A percentile compares a stretch with the other conserved stretches of the same genome.
These are phyloP conservation scores for Juglanconis sp. DNA, from an alignment of 2,329 filamentous ascomycete genomes.

Conservation along the genomic window DNA sequence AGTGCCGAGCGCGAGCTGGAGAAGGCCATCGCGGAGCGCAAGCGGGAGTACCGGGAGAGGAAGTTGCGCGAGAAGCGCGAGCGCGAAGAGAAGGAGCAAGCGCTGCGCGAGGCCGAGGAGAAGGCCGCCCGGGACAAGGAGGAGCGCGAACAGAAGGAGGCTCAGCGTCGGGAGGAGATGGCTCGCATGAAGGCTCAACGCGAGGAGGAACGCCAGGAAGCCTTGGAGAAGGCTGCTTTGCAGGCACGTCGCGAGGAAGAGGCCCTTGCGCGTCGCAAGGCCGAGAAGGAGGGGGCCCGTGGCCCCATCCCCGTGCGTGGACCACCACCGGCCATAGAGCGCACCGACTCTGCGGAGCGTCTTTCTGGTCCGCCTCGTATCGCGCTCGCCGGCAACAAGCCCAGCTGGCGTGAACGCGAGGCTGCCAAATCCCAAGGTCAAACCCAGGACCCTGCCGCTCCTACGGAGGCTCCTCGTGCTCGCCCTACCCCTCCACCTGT, in stretches of 20 bases:
- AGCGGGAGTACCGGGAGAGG: conserved; percentile 83
- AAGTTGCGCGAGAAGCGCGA: conserved; percentile 80
- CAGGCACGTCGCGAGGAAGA: conserved; percentile 87
- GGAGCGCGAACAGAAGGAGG: conserved; percentile 75
- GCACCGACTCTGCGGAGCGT: conserved; percentile 43
- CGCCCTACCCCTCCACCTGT: conserved; percentile 24
- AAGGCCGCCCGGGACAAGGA: conserved; percentile 76
- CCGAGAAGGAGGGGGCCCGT: conserved; percentile 54
- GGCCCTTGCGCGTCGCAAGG: conserved; percentile 71
- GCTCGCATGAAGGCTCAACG: conserved; percentile 64
- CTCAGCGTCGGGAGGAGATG: conserved; percentile 72
- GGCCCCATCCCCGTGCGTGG: conserved; percentile 30
- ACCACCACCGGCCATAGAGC: conserved; percentile 32
- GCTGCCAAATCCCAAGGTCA: conserved; percentile 41
- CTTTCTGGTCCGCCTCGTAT: conserved; percentile 53
- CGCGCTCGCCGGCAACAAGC: conserved; percentile 47
- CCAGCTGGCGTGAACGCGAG: conserved; percentile 60
- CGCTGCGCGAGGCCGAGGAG: conserved; percentile 78
- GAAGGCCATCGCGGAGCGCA: conserved; percentile 81
- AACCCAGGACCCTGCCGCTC: conserved; percentile 23
- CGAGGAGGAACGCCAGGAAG: conserved; percentile 66
- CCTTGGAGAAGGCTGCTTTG: conserved; percentile 58
- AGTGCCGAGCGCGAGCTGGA: conserved; percentile 91
- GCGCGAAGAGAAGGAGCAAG: conserved; percentile 78
- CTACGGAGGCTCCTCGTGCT: conserved; percentile 26